A percentile compares a stretch with the other conserved stretches of the same genome.
These are phyloP conservation scores for Elsinoe ampelina DNA, from an alignment of 2,329 filamentous ascomycete species.

Conservation along the genomic window DNA sequence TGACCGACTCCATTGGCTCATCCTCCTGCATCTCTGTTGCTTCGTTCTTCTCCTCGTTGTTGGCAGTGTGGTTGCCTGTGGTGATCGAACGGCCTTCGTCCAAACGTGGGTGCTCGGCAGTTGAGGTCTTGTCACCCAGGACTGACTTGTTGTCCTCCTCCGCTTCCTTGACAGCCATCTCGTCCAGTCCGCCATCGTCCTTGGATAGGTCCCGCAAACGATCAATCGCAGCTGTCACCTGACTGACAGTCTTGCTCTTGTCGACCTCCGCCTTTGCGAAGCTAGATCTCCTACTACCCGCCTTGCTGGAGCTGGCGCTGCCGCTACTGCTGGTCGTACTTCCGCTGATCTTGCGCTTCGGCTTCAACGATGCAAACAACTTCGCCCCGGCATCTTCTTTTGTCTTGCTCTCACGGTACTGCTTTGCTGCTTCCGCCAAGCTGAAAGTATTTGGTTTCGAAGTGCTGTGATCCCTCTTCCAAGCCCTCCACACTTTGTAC, in stretches of 20 bases:
- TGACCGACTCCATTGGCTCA: neutral
- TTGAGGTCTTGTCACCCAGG: no score
- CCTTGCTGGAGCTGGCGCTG: neutral
- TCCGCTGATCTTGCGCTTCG: neutral
- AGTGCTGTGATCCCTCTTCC: neutral
- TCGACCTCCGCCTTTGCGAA: neutral
- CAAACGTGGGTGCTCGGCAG: neutral
- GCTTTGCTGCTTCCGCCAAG: neutral
- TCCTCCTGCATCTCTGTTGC: neutral
- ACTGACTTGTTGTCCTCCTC: no score
- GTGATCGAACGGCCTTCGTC: neutral
- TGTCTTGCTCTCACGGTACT: neutral
- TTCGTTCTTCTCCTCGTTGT: no score
- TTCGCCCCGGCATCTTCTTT: neutral
- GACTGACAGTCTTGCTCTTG: neutral
- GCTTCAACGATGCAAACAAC: neutral
- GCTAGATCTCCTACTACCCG: neutral
- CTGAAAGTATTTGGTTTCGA: neutral
- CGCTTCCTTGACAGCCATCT: no score
- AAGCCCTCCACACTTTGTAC: slow-evolving; percentile 11
- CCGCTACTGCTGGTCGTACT: neutral
- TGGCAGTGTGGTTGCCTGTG: no score
- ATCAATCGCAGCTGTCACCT: neutral
- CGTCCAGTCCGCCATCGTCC: no score
- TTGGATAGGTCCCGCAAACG: no score